Evolutionary conservation across 139 green algal genomes (phyloP).

Genomic region (Chlorella sorokiniana): DNA sequence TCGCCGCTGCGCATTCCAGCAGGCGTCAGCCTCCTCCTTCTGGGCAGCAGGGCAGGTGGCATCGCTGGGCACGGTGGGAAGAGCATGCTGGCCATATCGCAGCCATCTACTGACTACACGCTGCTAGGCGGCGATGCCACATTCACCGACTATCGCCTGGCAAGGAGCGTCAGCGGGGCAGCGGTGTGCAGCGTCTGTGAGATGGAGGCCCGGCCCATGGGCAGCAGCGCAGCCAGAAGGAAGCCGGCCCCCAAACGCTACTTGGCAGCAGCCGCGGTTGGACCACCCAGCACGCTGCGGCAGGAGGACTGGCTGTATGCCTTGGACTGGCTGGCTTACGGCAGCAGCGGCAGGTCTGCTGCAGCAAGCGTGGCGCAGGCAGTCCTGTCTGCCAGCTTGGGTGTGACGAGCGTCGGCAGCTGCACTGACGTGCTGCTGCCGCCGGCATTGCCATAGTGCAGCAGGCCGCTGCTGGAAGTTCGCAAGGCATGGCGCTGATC

Average conservation of each 20-base stretch:
- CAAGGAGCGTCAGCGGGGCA: neutral
- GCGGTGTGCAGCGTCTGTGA: slow-evolving; percentile 2
- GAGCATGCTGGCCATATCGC: slow-evolving; percentile 3
- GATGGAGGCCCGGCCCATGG: slow-evolving; percentile 31
- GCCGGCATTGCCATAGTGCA: slow-evolving; percentile 18
- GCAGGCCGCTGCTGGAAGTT: neutral
- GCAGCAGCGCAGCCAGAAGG: neutral
- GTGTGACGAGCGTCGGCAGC: neutral
- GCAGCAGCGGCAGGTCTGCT: neutral
- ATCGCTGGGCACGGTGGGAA: neutral
- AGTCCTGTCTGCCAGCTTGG: neutral
- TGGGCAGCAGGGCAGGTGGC: slow-evolving; percentile 2
- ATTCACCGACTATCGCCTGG: slow-evolving; percentile 24
- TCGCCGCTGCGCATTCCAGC: slow-evolving; percentile 34
- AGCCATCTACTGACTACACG: neutral
- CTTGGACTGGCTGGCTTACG: slow-evolving; percentile 26
- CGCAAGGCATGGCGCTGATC: neutral
- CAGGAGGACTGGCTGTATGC: slow-evolving; percentile 29
- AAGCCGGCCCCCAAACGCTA: neutral
- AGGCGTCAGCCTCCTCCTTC: slow-evolving; percentile 20
- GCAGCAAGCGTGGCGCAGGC: neutral
- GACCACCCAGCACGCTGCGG: neutral
- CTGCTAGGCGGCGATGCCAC: neutral
- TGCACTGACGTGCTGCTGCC: neutral
- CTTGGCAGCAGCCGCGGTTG: neutral